Percentiles rank a stretch among this genome's conserved stretches.
phyloP scores from a whole-genome alignment of 371 early-diverging fungal species.

The Mucor indicus region DNA sequence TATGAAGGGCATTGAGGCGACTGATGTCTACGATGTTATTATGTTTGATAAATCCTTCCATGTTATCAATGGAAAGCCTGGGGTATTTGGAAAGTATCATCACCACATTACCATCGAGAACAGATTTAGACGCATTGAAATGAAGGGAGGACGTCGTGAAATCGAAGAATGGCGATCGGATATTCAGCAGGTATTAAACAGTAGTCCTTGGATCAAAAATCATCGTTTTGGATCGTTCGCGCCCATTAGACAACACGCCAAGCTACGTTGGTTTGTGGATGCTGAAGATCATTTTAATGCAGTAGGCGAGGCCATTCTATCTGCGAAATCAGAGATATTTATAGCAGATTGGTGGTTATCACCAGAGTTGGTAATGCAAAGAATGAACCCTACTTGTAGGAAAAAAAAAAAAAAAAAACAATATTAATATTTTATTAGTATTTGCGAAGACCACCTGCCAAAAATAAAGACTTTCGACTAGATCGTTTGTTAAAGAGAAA shows the following conservation, averaged over 20 bases:
- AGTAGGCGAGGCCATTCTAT: constrained; percentile 73
- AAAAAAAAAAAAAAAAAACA: too few species aligned
- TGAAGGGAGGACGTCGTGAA: constrained; percentile 63
- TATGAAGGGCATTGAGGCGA: constrained; percentile 45
- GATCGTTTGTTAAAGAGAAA: constrained; percentile 82
- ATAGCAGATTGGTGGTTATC: constrained; percentile 61
- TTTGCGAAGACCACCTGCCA: constrained; percentile 72
- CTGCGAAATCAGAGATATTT: constrained; percentile 78
- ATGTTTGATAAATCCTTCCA: constrained; percentile 35
- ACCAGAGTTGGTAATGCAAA: constrained; percentile 34
- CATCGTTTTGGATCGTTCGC: constrained; percentile 83
- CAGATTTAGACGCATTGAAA: constrained; percentile 59
- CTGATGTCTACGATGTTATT: constrained; percentile 47
- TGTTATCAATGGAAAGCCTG: constrained; percentile 25
- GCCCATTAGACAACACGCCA: constrained; percentile 66
- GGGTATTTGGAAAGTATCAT: constrained; percentile 38
- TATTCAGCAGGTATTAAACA: constrained; percentile 51
- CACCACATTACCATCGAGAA: constrained; percentile 57
- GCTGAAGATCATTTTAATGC: constrained; percentile 83
- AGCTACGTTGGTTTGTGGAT: constrained; percentile 79
- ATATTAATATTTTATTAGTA: constrained; percentile 51
- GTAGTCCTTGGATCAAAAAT: constrained; percentile 67
- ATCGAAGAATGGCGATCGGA: constrained; percentile 66
- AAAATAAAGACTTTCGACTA: constrained; percentile 72
- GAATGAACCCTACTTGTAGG: too few species aligned